Percentiles rank a stretch among this genome's conserved stretches.
These are phyloP conservation scores for Fusarium longipes DNA, from an alignment of 2,329 filamentous ascomycete species.

Conservation along the genomic window DNA sequence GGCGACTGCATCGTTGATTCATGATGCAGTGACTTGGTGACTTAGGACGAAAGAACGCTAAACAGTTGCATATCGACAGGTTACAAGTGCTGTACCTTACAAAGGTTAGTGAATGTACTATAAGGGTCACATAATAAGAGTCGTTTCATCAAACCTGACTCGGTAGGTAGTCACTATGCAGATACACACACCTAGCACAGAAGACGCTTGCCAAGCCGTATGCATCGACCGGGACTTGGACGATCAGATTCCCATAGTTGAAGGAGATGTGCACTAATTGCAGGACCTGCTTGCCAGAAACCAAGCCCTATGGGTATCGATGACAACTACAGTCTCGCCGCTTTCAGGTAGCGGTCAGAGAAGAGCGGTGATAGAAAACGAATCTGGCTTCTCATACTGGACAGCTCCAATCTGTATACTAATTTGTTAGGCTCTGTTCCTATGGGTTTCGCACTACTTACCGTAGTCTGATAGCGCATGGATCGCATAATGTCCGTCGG, in stretches of 20 bases:
- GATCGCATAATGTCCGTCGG: neutral
- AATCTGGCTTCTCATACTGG: neutral
- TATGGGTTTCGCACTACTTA: neutral
- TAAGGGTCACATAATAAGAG: neutral
- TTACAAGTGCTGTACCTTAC: neutral
- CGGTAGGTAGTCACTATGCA: neutral
- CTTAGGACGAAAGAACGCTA: neutral
- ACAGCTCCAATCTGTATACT: neutral
- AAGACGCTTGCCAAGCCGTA: neutral
- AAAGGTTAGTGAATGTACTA: neutral
- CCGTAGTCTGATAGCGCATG: neutral
- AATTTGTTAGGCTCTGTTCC: neutral
- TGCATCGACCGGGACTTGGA: neutral
- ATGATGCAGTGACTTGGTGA: neutral
- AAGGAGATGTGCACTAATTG: neutral
- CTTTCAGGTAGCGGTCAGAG: neutral
- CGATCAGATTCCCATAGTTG: neutral
- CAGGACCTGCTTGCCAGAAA: neutral
- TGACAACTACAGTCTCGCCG: neutral
- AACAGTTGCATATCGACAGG: neutral
- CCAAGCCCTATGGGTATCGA: neutral
- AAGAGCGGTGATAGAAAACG: neutral
- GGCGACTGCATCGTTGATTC: neutral
- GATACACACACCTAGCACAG: no score
- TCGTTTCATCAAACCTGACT: neutral